phyloP scores from a whole-genome alignment of 106 monocot species.

The Vanilla planifolia region DNA sequence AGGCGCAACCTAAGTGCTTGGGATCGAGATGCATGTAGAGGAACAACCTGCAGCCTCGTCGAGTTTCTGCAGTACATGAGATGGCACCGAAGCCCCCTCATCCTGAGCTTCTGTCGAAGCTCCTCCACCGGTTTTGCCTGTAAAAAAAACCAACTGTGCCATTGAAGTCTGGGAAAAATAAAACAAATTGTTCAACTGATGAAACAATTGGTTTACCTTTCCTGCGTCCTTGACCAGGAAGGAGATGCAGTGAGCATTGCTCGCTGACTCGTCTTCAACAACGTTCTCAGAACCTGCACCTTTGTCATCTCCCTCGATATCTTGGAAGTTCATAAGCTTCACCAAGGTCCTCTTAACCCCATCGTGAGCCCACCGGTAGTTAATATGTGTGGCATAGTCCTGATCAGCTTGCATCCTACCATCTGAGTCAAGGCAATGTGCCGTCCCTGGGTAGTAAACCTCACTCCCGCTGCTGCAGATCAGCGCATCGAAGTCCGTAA shows the following conservation, averaged over 20 bases:
- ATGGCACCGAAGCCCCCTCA: constrained; percentile 86
- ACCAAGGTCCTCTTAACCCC: constrained; percentile 59
- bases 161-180: too few species aligned
- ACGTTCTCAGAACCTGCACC: constrained; percentile 1
- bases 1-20: constrained; percentile 74
- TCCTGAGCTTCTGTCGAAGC: constrained; percentile 64
- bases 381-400: constrained; percentile 74
- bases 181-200: neutral
- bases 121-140: constrained; percentile 67
- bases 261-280: constrained; percentile 46
- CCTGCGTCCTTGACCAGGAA: constrained; percentile 58
- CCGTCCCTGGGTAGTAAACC: constrained; percentile 90
- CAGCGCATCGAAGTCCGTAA: constrained; percentile 78
- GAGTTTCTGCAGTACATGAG: constrained; percentile 89
- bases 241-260: constrained; percentile 74
- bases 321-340: constrained; percentile 51
- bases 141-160: neutral
- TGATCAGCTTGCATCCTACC: constrained; percentile 64
- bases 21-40: constrained; percentile 81
- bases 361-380: constrained; percentile 78
- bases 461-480: constrained; percentile 91
- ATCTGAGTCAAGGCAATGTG: constrained; percentile 42
- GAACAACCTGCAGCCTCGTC: constrained; percentile 78
- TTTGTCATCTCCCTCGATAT: constrained; percentile 12
- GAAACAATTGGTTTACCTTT: constrained; percentile 34